Percentiles rank a stretch among this genome's conserved stretches.
phyloP scores from a whole-genome alignment of 176 grass and related monocot species.

The Chrysopogon serrulatus region DNA sequence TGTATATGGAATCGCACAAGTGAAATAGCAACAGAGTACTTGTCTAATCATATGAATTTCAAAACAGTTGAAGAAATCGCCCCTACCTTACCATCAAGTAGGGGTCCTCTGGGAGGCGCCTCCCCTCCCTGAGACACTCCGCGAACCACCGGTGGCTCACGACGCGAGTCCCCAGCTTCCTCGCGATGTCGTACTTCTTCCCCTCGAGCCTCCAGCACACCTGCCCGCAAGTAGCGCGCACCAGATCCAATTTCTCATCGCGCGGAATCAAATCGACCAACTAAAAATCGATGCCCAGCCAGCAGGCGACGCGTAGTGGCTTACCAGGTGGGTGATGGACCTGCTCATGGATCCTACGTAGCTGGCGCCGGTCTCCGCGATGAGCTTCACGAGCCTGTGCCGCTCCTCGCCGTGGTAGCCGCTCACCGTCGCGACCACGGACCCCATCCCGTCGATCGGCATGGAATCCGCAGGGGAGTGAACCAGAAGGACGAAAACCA shows the following conservation, averaged over 20 bases:
- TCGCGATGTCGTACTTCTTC: constrained; percentile 76
- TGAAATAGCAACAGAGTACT: not conserved
- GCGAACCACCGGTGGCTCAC: constrained; percentile 81
- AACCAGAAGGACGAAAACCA: not conserved
- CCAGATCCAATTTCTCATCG: not conserved
- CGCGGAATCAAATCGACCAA: not conserved
- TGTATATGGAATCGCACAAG: not conserved
- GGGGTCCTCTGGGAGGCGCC: constrained; percentile 57
- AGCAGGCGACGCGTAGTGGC: not conserved
- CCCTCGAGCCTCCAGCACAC: constrained; percentile 90
- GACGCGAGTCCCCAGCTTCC: constrained; percentile 37
- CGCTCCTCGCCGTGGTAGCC: constrained; percentile 72
- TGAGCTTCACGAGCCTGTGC: constrained; percentile 70
- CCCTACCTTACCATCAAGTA: constrained; percentile 70
- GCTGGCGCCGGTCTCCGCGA: constrained; percentile 68
- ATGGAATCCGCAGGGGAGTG: not conserved
- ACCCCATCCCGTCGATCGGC: constrained; percentile 55
- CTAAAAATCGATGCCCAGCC: not conserved
- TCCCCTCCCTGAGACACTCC: constrained; percentile 69
- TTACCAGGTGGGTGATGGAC: constrained; percentile 83
- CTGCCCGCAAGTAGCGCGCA: constrained; percentile 30
- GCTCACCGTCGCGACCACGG: constrained; percentile 75
- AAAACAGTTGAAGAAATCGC: not conserved
- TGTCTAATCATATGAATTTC: not conserved
- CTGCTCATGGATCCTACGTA: constrained; percentile 75